phyloP scores from a whole-genome alignment of 176 grass and related monocot species.

The Musa schizocarpa region DNA sequence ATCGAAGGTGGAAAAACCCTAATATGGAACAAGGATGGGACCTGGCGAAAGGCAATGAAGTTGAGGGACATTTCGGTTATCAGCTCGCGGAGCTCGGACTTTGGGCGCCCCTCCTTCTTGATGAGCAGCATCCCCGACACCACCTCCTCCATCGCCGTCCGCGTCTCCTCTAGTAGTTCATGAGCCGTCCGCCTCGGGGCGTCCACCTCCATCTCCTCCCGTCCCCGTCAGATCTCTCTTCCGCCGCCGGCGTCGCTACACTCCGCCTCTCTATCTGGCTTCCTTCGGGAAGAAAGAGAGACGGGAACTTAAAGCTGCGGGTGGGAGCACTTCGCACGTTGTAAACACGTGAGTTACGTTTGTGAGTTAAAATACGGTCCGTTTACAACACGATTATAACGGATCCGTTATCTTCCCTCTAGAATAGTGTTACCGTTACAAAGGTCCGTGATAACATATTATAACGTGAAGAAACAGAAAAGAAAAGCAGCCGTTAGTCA shows the following conservation, averaged over 20 bases:
- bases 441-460: too few relatives aligned
- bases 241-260: conserved; percentile 10
- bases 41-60: conserved; percentile 82
- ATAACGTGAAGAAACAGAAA: too few relatives aligned
- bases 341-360: too few relatives aligned
- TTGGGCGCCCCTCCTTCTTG: conserved; percentile 66
- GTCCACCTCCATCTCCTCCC: conserved; percentile 57
- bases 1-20: background rate
- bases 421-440: too few relatives aligned
- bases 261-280: background rate
- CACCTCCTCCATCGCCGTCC: conserved; percentile 65
- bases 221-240: background rate
- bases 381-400: too few relatives aligned
- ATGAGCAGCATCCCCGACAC: conserved; percentile 57
- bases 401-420: too few relatives aligned
- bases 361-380: too few relatives aligned
- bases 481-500: too few relatives aligned
- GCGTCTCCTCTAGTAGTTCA: conserved; percentile 56
- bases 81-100: conserved; percentile 77
- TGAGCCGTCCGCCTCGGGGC: conserved; percentile 29
- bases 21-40: background rate
- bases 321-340: background rate
- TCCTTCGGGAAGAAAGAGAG: background rate
- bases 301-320: background rate
- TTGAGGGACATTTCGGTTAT: conserved; percentile 87